A percentile compares a stretch with the other conserved stretches of the same genome.
Evolutionary conservation across 441 rosid genomes (phyloP).

Genomic region (Pelargonium exstipulatum): DNA sequence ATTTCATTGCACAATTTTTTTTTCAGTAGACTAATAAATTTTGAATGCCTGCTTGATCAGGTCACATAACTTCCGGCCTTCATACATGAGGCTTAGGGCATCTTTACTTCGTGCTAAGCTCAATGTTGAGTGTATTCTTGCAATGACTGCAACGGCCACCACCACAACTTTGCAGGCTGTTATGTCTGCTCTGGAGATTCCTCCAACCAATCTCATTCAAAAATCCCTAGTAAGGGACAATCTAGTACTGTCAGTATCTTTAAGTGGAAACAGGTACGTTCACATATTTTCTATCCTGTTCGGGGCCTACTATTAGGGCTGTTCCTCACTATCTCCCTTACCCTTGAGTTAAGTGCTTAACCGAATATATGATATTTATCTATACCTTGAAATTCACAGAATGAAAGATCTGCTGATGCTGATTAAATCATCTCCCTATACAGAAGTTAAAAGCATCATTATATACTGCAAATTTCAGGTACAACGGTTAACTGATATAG

Average conservation of each 20-base stretch:
- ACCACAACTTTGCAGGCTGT: constrained; percentile 59
- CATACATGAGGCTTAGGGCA: constrained; percentile 91
- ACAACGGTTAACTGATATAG: not conserved
- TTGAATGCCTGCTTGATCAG: constrained; percentile 31
- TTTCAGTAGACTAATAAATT: constrained; percentile 10
- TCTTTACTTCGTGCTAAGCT: constrained; percentile 59
- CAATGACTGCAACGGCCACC: constrained; percentile 97
- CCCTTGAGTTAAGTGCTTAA: not conserved
- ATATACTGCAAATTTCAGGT: constrained; percentile 98
- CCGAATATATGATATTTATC: constrained; percentile 15
- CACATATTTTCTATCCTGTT: constrained; percentile 13
- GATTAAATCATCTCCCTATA: constrained; percentile 59
- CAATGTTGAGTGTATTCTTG: constrained; percentile 67
- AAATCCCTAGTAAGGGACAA: constrained; percentile 64
- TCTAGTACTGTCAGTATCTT: constrained; percentile 62
- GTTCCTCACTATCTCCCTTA: not conserved
- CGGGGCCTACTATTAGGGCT: not conserved
- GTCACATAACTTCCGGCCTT: constrained; percentile 96
- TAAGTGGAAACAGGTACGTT: constrained; percentile 68
- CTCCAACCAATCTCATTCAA: constrained; percentile 68
- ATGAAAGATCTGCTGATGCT: constrained; percentile 69
- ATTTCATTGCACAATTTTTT: constrained; percentile 11
- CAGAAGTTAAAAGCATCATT: constrained; percentile 66
- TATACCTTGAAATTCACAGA: constrained; percentile 36
- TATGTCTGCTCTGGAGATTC: constrained; percentile 86